phyloP scores from a whole-genome alignment of 331 rosid species.

The Malus hybrid region DNA sequence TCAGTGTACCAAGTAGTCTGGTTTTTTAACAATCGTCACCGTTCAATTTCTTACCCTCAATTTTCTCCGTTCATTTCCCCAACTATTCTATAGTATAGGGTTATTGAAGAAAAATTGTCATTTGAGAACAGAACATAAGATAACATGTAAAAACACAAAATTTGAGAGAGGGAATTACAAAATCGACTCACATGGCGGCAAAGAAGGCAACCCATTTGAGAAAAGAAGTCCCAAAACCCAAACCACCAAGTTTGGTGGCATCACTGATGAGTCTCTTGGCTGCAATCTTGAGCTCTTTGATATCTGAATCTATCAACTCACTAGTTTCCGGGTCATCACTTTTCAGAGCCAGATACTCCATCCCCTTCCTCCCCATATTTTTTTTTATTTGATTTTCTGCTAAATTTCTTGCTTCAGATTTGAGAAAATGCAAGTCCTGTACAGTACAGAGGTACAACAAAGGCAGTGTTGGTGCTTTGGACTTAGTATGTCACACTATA shows the following conservation, averaged over 20 bases:
- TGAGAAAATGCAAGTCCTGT: background rate
- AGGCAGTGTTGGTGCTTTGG: background rate
- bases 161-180: background rate
- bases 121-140: background rate
- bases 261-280: slow-evolving; percentile 48
- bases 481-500: background rate
- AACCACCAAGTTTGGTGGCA: slow-evolving; percentile 55
- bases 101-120: no score
- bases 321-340: slow-evolving; percentile 38
- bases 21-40: no score
- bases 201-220: slow-evolving; percentile 74
- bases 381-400: background rate
- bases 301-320: slow-evolving; percentile 44
- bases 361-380: slow-evolving; percentile 61
- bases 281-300: slow-evolving; percentile 51
- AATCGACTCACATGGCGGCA: slow-evolving; percentile 65
- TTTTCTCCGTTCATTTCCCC: no score
- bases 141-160: background rate
- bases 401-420: slow-evolving; percentile 7
- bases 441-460: background rate
- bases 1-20: no score
- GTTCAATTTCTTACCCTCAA: no score
- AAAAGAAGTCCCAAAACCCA: slow-evolving; percentile 39
- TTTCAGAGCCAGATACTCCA: slow-evolving; percentile 39
- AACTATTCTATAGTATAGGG: no score